Evolutionary conservation across 495 filamentous ascomycete genomes (phyloP), one percentile per base, ranked within the genome.

Genomic region (Talaromyces ruber): DNA sequence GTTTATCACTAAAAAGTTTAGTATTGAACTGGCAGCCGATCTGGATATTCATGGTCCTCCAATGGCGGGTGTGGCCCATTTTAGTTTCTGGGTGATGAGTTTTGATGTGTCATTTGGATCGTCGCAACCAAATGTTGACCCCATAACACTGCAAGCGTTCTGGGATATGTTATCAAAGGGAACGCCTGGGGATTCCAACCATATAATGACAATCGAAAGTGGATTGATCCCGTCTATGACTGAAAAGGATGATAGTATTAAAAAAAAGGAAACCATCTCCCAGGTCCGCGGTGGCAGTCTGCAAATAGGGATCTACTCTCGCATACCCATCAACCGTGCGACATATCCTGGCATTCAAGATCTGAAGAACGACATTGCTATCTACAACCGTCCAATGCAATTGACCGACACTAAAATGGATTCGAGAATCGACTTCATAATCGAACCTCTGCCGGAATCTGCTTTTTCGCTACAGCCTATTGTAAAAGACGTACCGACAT

Each of bases 21-120:
- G 45, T 7, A 64, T 70, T 39, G 64, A 73, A 37, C 64, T 81
- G 34, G 64, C 67, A 3, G 78, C 78, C 6, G 45, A 63, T 6
- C 63, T 81, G 11, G 37, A 68, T 55, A 63, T 81, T 8, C 53
- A 65, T 63, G 79, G 79, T 0, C 76, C 76, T 6, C 68, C 71
- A 6, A 22, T 79, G 11, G 65, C 58, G 3, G 76, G 78, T 12
- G 0, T 61, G 72, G 50, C 54, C 5, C 29, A 47, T 14, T 22
- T 82, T 39, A 67, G 80, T 65, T 73, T 79, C 63, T 76, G 67
- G 68, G 63, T 82, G n/a, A 62, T 74, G 30, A 62, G 59, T n/a
- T 81, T 82, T 60, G 62, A 71, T 54, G 71, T 82, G 34, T n/a
- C 71, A 60, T 82, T 82, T 62, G 79, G 79, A 22, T 6, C 32